Conservation (phyloP, 2,329 filamentous ascomycete species). For the Ambrosiella cleistominuta region DNA sequence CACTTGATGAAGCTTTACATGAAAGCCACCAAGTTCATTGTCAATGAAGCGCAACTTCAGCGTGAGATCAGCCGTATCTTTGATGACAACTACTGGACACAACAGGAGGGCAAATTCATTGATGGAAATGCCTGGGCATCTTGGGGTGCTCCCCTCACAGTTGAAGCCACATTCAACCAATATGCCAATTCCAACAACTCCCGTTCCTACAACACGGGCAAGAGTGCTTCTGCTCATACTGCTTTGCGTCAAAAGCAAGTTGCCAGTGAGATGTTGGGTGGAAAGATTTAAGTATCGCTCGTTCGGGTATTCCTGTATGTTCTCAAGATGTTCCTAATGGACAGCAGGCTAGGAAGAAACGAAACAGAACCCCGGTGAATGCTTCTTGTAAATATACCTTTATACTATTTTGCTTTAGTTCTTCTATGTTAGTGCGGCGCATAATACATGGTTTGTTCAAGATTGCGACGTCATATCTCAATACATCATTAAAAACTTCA, state of each 20-base stretch:
- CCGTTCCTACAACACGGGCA: neutral
- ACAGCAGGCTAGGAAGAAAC: too few relatives aligned
- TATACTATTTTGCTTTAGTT: neutral
- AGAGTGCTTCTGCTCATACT: slow-evolving; percentile 18
- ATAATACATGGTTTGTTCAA: too few relatives aligned
- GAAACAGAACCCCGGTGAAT: too few relatives aligned
- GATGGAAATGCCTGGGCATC: slow-evolving; percentile 37
- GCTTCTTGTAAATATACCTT: neutral
- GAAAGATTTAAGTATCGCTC: slow-evolving; percentile 31
- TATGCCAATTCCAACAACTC: slow-evolving; percentile 7
- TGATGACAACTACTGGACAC: slow-evolving; percentile 38
- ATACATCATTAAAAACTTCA: neutral
- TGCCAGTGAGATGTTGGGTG: slow-evolving; percentile 41
- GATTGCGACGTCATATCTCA: neutral
- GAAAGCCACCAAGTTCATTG: slow-evolving; percentile 74
- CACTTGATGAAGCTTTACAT: slow-evolving; percentile 78
- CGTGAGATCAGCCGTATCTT: slow-evolving; percentile 61
- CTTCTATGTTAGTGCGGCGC: too few relatives aligned
- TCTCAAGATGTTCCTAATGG: neutral
- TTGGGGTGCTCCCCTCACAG: slow-evolving; percentile 27
- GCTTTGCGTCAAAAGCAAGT: slow-evolving; percentile 35
- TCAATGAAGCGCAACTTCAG: slow-evolving; percentile 60
- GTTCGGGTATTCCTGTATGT: neutral
- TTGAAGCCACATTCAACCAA: slow-evolving; percentile 28
- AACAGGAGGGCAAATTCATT: slow-evolving; percentile 17